phyloP scores from a whole-genome alignment of 805 yeast species.

The Yarrowia hollandica region DNA sequence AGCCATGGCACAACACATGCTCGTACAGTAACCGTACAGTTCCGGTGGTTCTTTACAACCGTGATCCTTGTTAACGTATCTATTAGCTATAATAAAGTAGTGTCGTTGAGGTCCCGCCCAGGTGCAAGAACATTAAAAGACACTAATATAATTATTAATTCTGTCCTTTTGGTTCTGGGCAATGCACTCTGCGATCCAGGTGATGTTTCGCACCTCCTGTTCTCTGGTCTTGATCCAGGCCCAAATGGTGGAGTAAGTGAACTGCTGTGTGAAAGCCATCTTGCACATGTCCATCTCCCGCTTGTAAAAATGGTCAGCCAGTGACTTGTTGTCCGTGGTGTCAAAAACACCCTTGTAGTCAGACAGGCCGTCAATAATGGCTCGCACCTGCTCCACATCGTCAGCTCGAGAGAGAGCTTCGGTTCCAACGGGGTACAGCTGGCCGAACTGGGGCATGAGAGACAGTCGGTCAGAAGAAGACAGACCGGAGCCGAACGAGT shows the following conservation, averaged over 20 bases:
- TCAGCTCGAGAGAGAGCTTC: conserved; percentile 70
- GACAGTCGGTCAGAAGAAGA: conserved; percentile 67
- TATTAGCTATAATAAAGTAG: conserved; percentile 19
- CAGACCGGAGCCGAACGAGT: conserved; percentile 82
- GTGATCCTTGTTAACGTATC: not conserved
- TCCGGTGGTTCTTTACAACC: no score
- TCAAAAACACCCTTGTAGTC: conserved; percentile 46
- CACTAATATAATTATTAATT: conserved; percentile 85
- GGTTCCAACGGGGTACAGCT: conserved; percentile 69
- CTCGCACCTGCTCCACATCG: conserved; percentile 79
- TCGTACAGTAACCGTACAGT: no score
- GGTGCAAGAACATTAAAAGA: conserved; percentile 59
- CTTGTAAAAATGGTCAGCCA: conserved; percentile 93
- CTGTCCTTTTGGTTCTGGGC: conserved; percentile 97
- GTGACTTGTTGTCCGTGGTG: conserved; percentile 51
- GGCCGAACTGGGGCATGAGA: conserved; percentile 81
- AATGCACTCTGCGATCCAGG: conserved; percentile 99
- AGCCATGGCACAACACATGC: no score
- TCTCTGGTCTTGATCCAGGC: conserved; percentile 96
- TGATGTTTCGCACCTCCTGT: conserved; percentile 93
- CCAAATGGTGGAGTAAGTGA: conserved; percentile 86
- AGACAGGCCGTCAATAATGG: conserved; percentile 36
- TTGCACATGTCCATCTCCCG: conserved; percentile 90
- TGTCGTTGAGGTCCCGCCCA: not conserved
- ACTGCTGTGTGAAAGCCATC: conserved; percentile 94